Conservation (phyloP, 495 filamentous ascomycete species). For the Emericellopsis terricola region DNA sequence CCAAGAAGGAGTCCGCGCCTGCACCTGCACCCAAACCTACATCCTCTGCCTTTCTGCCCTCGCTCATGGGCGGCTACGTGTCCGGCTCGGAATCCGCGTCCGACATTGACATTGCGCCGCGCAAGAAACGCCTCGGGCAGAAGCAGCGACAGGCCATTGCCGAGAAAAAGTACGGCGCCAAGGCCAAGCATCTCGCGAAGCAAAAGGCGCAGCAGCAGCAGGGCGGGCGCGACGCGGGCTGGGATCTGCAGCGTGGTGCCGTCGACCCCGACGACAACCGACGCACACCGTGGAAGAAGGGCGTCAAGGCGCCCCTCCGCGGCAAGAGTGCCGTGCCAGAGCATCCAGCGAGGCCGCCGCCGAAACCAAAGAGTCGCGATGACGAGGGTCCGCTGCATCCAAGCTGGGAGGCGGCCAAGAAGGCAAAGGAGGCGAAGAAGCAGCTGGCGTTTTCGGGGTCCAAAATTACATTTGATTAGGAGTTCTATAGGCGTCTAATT, state of each 20-base stretch:
- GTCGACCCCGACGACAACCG: conserved; percentile 12
- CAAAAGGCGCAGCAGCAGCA: conserved; percentile 17
- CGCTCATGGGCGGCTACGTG: conserved; percentile 78
- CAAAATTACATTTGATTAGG: conserved; percentile 82
- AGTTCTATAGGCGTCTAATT: too few relatives aligned
- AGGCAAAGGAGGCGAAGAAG: conserved; percentile 56
- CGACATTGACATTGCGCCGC: conserved; percentile 29
- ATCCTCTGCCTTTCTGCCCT: conserved; percentile 65
- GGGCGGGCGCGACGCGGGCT: conserved; percentile 24
- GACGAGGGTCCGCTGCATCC: conserved; percentile 63
- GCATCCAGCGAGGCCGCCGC: conserved; percentile 5
- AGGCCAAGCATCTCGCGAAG: conserved; percentile 54
- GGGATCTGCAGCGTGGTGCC: conserved; percentile 32
- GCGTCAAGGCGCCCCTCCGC: conserved; percentile 10
- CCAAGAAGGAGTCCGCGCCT: conserved; percentile 4
- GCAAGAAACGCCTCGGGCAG: conserved; percentile 81
- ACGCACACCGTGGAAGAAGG: conserved; percentile 26
- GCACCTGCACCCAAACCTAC: conserved; percentile 14
- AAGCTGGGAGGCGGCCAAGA: conserved; percentile 80
- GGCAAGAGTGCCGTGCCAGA: too few relatives aligned
- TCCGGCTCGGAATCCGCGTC: conserved; percentile 62
- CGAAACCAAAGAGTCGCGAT: conserved; percentile 32
- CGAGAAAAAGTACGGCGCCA: conserved; percentile 78
- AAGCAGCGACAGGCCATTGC: conserved; percentile 66
- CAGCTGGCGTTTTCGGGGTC: conserved; percentile 58